Conservation (phyloP, 345 rosid genomes). For the Eucalyptus shirleyi region DNA sequence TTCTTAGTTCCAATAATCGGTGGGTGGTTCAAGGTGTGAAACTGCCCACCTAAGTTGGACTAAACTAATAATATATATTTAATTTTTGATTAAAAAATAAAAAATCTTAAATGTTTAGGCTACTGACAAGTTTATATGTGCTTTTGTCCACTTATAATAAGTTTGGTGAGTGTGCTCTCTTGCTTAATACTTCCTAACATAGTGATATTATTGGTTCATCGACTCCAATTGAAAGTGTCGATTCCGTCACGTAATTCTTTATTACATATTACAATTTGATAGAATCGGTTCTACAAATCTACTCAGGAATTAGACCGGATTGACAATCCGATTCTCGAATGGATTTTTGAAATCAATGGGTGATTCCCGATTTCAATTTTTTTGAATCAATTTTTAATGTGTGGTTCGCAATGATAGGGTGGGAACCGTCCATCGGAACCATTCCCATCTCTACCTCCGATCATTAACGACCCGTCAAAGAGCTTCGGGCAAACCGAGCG, state of each 20-base stretch:
- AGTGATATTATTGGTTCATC: rapidly evolving
- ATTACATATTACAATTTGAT: too few species aligned
- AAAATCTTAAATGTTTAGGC: too few species aligned
- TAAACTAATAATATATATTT: too few species aligned
- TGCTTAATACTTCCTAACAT: neutral
- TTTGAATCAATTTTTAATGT: neutral
- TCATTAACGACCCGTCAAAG: neutral
- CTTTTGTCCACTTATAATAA: too few species aligned
- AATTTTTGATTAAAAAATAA: too few species aligned
- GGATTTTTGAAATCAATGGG: rapidly evolving
- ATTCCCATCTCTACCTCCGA: too few species aligned
- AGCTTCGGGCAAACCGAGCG: neutral
- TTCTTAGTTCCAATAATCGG: rapidly evolving
- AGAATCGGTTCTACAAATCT: rapidly evolving
- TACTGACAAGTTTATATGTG: too few species aligned
- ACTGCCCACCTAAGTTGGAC: rapidly evolving
- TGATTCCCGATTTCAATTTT: rapidly evolving
- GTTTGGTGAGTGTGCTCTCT: neutral
- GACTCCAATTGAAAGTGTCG: rapidly evolving
- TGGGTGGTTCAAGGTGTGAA: too few species aligned
- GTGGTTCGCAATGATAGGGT: rapidly evolving
- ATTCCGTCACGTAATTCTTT: rapidly evolving
- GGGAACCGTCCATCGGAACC: neutral
- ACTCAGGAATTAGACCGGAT: rapidly evolving
- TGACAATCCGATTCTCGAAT: rapidly evolving